These are phyloP conservation scores for Neofusicoccum ribis DNA, from an alignment of 2,329 filamentous ascomycete genomes.

Conservation along the genomic window DNA sequence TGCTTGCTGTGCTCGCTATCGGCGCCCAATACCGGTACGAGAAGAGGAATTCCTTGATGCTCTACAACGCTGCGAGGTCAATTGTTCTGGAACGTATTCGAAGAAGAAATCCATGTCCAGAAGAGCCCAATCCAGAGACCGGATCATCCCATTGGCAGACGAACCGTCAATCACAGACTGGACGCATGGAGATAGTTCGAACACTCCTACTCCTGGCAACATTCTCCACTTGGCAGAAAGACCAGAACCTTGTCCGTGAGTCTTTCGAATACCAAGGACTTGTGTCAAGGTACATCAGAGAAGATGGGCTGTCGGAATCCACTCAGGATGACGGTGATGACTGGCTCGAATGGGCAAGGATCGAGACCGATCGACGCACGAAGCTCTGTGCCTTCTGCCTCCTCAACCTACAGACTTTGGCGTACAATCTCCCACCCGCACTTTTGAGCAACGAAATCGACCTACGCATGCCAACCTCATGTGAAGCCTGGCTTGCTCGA, in stretches of 20 bases:
- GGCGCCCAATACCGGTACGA: constrained; percentile 15
- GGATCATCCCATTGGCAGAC: constrained; percentile 22
- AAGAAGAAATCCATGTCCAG: neutral
- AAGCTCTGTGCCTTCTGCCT: constrained; percentile 7
- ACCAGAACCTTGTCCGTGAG: neutral
- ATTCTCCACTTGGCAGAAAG: neutral
- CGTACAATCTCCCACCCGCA: neutral
- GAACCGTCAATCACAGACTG: neutral
- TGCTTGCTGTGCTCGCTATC: neutral
- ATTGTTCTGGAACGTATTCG: constrained; percentile 7
- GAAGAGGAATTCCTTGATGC: neutral
- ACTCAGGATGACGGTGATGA: neutral
- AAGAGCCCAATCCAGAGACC: neutral
- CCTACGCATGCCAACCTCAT: neutral
- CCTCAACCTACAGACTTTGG: neutral
- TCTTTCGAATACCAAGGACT: constrained; percentile 6
- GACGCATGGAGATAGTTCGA: constrained; percentile 25
- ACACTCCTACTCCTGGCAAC: constrained; percentile 5
- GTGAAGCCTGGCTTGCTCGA: neutral
- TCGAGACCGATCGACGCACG: constrained; percentile 1
- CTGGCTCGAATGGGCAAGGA: neutral
- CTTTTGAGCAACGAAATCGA: neutral
- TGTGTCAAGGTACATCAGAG: neutral
- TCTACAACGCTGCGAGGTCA: constrained; percentile 1
- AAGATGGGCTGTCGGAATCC: neutral